phyloP scores from a whole-genome alignment of 495 filamentous ascomycete species.

The Trichoderma asperelloides region DNA sequence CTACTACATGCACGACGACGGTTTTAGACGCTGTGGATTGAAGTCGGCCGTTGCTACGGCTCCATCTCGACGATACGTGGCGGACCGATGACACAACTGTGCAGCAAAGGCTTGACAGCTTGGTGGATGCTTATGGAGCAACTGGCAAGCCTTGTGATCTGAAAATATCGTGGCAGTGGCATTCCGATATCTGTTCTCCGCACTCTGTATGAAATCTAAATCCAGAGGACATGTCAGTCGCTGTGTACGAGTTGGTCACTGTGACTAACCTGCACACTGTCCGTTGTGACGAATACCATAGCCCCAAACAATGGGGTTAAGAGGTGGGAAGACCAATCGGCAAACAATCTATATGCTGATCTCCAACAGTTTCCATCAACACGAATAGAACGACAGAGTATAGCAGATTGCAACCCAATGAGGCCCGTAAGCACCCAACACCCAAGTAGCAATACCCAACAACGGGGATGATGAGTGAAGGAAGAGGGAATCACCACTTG shows the following conservation, averaged over 20 bases:
- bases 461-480: neutral
- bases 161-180: neutral
- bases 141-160: neutral
- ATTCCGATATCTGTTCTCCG: neutral
- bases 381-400: neutral
- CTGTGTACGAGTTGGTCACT: no score
- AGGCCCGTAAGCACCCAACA: neutral
- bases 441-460: constrained; percentile 4
- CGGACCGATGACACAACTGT: neutral
- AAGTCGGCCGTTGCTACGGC: neutral
- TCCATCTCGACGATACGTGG: neutral
- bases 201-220: neutral
- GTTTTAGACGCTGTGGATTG: neutral
- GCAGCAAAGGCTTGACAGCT: neutral
- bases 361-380: neutral
- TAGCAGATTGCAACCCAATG: neutral
- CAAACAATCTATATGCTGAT: neutral
- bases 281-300: neutral
- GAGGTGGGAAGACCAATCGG: neutral
- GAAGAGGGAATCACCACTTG: neutral
- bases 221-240: neutral
- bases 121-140: neutral
- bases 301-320: neutral
- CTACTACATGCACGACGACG: neutral
- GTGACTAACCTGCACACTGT: neutral